Conservation (phyloP, 2,329 filamentous ascomycete genomes). For the Polychaeton citri region DNA sequence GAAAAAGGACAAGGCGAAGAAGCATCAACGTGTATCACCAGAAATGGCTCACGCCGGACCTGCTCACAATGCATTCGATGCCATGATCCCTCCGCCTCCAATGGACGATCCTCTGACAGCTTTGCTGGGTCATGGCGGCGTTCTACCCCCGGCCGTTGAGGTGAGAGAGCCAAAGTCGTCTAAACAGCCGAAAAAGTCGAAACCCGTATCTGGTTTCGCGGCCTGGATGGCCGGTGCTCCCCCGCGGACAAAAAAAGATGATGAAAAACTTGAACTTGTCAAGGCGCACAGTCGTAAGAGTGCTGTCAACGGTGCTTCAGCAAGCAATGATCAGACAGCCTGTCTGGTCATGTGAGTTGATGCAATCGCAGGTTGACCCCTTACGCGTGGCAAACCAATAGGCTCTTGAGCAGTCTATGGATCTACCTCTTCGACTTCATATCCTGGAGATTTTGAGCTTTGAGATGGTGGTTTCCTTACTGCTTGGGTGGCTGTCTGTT, state of each 20-base stretch:
- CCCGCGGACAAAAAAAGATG: constrained; percentile 8
- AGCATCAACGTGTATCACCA: constrained; percentile 1
- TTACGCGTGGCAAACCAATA: constrained; percentile 2
- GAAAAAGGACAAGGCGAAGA: constrained; percentile 3
- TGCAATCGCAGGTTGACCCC: constrained; percentile 1
- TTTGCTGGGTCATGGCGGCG: constrained; percentile 3
- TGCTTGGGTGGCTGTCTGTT: no score
- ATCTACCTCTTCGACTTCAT: no score
- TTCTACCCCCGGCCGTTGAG: constrained; percentile 7
- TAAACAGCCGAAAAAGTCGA: background rate
- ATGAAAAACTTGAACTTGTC: constrained; percentile 9
- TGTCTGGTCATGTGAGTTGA: constrained; percentile 2
- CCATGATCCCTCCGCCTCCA: background rate
- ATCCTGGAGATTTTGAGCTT: no score
- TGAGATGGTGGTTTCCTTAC: no score
- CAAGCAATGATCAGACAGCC: constrained; percentile 1
- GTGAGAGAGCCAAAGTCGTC: background rate
- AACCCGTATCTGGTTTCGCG: constrained; percentile 4
- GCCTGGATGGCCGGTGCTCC: constrained; percentile 16
- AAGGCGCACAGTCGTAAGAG: constrained; percentile 1
- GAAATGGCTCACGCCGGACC: constrained; percentile 1
- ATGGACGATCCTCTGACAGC: constrained; percentile 3
- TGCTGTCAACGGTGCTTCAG: background rate
- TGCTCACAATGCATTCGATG: background rate
- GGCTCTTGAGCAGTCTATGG: no score